A percentile compares a stretch with the other conserved stretches of the same genome.
These are phyloP conservation scores for Gaertneriomyces sp. DNA, from an alignment of 192 early-diverging fungal genomes.

Conservation along the genomic window DNA sequence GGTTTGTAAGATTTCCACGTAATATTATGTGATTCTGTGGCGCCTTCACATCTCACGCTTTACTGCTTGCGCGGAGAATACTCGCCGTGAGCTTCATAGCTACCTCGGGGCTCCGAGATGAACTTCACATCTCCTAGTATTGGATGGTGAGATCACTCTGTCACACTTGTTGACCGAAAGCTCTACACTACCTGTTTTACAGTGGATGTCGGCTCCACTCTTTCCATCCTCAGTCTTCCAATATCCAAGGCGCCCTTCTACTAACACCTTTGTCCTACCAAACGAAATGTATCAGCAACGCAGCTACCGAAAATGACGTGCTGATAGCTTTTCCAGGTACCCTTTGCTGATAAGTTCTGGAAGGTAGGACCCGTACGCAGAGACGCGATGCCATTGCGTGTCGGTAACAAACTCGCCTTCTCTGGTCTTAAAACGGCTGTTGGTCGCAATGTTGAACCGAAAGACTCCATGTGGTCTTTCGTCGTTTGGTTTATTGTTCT, in stretches of 20 bases:
- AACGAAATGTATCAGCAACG: not conserved
- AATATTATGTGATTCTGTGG: too few species aligned
- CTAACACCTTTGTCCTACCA: not conserved
- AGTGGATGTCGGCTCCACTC: not conserved
- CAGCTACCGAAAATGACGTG: not conserved
- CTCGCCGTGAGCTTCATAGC: too few species aligned
- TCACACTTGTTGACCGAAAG: too few species aligned
- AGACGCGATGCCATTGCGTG: constrained; percentile 10
- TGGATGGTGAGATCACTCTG: too few species aligned
- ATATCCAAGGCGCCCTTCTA: not conserved
- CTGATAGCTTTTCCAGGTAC: not conserved
- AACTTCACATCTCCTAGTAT: too few species aligned
- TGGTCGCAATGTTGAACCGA: not conserved
- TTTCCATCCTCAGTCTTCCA: constrained; percentile 7
- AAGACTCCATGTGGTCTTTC: not conserved
- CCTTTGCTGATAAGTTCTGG: not conserved
- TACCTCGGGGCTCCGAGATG: too few species aligned
- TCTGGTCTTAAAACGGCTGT: not conserved
- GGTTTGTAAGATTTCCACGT: too few species aligned
- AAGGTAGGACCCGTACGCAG: not conserved
- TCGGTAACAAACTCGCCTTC: constrained; percentile 1
- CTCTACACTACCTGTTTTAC: too few species aligned
- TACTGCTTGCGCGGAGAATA: too few species aligned
- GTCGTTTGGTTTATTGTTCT: not conserved
- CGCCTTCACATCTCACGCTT: too few species aligned